phyloP scores from a whole-genome alignment of 495 filamentous ascomycete genomes.

The Hypoxylon fragiforme region DNA sequence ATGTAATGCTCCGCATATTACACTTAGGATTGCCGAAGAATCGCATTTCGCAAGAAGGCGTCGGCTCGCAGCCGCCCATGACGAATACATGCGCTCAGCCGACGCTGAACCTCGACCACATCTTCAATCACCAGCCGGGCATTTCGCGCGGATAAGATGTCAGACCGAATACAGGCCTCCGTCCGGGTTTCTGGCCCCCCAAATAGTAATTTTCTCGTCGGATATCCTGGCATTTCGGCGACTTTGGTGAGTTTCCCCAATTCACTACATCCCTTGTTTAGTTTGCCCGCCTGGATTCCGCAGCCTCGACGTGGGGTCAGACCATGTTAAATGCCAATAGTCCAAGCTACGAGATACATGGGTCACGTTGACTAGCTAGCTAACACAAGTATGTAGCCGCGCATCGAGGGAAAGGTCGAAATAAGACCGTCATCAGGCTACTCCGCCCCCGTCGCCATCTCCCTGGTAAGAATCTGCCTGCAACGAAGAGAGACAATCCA shows the following conservation, averaged over 20 bases:
- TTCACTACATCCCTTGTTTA: slow-evolving; percentile 11
- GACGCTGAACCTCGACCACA: slow-evolving; percentile 18
- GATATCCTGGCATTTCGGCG: slow-evolving; percentile 96
- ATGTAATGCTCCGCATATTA: slow-evolving; percentile 17
- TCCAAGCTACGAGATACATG: not conserved
- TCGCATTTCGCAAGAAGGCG: slow-evolving; percentile 31
- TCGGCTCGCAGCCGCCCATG: slow-evolving; percentile 35
- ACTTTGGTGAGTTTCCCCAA: slow-evolving; percentile 75
- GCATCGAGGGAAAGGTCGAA: slow-evolving; percentile 97
- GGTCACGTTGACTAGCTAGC: slow-evolving; percentile 29
- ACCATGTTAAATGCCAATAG: not conserved
- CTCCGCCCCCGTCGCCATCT: slow-evolving; percentile 85
- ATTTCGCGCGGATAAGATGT: slow-evolving; percentile 37
- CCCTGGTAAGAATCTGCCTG: slow-evolving; percentile 91
- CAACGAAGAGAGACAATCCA: slow-evolving; percentile 95
- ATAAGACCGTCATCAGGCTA: slow-evolving; percentile 83
- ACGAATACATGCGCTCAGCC: slow-evolving; percentile 36
- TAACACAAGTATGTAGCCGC: slow-evolving; percentile 61
- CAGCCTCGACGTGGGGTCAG: slow-evolving; percentile 7
- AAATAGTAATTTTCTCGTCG: slow-evolving; percentile 94
- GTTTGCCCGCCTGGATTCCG: slow-evolving; percentile 3
- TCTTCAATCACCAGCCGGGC: slow-evolving; percentile 21
- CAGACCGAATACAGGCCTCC: slow-evolving; percentile 74
- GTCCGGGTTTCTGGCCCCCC: slow-evolving; percentile 97
- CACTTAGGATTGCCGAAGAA: slow-evolving; percentile 8